Base-by-base conservation (phyloP, 1,139 yeast species). In the Pichia sp. region DNA sequence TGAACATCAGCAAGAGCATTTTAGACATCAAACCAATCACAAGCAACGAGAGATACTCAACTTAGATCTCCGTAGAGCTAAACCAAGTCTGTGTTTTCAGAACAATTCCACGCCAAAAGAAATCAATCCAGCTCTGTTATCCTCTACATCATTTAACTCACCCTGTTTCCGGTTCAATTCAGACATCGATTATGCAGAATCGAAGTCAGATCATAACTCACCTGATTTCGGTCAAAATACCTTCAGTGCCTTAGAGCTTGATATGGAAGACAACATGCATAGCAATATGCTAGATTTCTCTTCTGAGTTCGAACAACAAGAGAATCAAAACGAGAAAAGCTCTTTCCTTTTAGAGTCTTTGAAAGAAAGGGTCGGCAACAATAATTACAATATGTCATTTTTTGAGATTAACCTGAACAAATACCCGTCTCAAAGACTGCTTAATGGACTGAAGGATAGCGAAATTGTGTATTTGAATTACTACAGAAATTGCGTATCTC, bases 391-490 rank as follows among this genome's bases (percentile, higher is more conserved):
- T 42, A 10, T 30, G 1, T 23, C 52, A 13, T 31, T 41, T 28
- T 42, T 31, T 19, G 49, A 46, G 22, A 12, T 46, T 13, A 41
- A 36, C 16, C 31, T 44, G 6, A 51, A 39, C 18, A 43, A 23
- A 6, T 23, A 19, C 2, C 56, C 53, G 7, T 52, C 60, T 7
- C 46, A 40, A 21, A 46, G 31, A 7, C 37, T 56, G 8, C 41
- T 57, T 13, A 21, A 40, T 4, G 48, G 23, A 18, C 39, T 59
- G 19, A 49, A 36, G 13, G 60, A 60, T 9, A 47, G 37, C 7
- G 64, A 57, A 26, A 52, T 52, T 13, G 36, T 40, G 13, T 61
- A 54, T 42, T 51, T 63, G 7, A 60, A 60, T 41, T 59, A 60
- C 43, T 60, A 60, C 48, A 52, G 46, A 18, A 45, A 49, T 23